phyloP scores from a whole-genome alignment of 345 rosid species.

The Aquilaria malaccensis region DNA sequence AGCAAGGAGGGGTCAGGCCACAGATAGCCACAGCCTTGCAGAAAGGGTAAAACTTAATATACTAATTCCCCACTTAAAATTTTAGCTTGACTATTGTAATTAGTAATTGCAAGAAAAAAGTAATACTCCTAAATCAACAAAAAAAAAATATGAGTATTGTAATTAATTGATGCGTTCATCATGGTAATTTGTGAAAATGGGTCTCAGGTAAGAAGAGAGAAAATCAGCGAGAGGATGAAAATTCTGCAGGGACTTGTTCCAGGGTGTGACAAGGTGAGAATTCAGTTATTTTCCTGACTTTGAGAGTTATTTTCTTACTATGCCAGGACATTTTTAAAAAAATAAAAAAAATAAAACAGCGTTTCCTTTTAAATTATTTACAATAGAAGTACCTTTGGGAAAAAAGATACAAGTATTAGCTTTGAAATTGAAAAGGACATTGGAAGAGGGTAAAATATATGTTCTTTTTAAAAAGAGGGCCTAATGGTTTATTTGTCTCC shows the following conservation, averaged over 20 bases:
- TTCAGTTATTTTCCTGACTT: conserved; percentile 2
- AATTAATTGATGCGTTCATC: not conserved
- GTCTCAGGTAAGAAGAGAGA: conserved; percentile 67
- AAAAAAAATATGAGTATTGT: not conserved
- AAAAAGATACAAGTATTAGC: too few relatives aligned
- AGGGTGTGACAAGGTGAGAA: conserved; percentile 69
- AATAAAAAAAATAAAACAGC: too few relatives aligned
- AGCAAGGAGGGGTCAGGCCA: conserved; percentile 86
- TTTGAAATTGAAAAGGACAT: too few relatives aligned
- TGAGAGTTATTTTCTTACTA: not conserved
- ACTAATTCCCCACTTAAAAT: conserved; percentile 9
- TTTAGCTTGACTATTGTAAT: not conserved
- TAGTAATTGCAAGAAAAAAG: not conserved
- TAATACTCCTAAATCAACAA: not conserved
- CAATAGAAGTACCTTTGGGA: too few relatives aligned
- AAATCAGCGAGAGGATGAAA: conserved; percentile 72
- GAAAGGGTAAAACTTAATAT: conserved; percentile 47
- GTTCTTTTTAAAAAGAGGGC: too few relatives aligned
- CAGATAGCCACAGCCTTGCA: conserved; percentile 69
- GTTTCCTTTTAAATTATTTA: too few relatives aligned
- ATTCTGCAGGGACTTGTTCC: conserved; percentile 59
- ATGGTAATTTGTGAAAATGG: conserved; percentile 3
- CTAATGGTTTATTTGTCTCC: too few relatives aligned
- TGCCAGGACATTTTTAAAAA: too few relatives aligned
- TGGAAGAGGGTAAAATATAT: too few relatives aligned